Percentiles rank a stretch among this genome's conserved stretches.
These are phyloP conservation scores for Colletotrichum lindemuthianum DNA, from an alignment of 2,329 filamentous ascomycete genomes.

Conservation along the genomic window DNA sequence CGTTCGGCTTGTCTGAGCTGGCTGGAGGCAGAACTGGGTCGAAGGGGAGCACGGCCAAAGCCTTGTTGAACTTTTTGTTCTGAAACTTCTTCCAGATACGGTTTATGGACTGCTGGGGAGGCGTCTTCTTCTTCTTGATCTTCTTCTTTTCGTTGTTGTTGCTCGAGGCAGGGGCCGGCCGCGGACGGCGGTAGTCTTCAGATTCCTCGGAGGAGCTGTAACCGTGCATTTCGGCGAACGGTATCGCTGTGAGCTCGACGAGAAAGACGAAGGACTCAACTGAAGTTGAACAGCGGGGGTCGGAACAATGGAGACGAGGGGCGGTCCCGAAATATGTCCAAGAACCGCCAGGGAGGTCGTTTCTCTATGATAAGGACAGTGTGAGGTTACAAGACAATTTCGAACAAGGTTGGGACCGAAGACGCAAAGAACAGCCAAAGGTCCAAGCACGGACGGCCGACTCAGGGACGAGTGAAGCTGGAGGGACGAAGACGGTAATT, in stretches of 20 bases:
- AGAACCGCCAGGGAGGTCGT: neutral
- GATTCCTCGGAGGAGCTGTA: constrained; percentile 63
- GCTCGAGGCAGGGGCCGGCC: constrained; percentile 45
- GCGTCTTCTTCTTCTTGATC: constrained; percentile 67
- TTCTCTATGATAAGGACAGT: too few species aligned
- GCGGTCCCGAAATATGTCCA: constrained; percentile 8
- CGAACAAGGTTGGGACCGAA: neutral
- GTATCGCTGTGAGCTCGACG: neutral
- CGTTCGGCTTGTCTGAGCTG: constrained; percentile 64
- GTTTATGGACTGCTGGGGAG: constrained; percentile 74
- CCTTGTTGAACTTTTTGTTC: constrained; percentile 70
- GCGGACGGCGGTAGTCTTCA: constrained; percentile 55
- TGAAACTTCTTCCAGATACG: constrained; percentile 72
- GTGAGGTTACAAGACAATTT: constrained; percentile 11
- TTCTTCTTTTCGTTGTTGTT: constrained; percentile 58
- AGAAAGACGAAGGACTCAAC: neutral
- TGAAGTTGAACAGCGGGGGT: neutral
- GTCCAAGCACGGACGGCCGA: constrained; percentile 19
- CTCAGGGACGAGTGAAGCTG: constrained; percentile 13
- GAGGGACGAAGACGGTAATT: constrained; percentile 17
- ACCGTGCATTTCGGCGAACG: constrained; percentile 49
- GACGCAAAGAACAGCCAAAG: neutral
- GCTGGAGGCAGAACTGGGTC: constrained; percentile 65
- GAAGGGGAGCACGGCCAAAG: constrained; percentile 72
- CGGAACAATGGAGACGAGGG: neutral